Percentiles rank a stretch among this genome's conserved stretches.
phyloP scores from a whole-genome alignment of 2,329 filamentous ascomycete species.

The Colletotrichum caudatum region DNA sequence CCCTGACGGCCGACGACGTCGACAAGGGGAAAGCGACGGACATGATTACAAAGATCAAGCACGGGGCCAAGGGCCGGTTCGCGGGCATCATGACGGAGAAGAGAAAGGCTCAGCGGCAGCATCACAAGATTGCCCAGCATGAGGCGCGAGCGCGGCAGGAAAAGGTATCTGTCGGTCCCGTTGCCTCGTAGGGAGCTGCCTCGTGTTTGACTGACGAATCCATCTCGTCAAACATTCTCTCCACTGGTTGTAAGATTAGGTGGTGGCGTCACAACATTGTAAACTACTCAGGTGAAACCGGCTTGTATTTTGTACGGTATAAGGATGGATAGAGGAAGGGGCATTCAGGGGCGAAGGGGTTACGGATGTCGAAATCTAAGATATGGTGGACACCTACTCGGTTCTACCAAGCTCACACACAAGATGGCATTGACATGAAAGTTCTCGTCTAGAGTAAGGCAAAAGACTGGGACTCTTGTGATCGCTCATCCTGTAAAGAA shows the following conservation, averaged over 20 bases:
- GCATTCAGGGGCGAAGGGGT: no score
- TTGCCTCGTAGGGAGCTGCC: constrained; percentile 46
- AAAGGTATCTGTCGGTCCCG: constrained; percentile 67
- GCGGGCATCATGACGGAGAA: constrained; percentile 64
- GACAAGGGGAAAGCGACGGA: constrained; percentile 86
- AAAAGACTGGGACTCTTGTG: background rate
- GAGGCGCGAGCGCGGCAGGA: constrained; percentile 59
- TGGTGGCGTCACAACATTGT: background rate
- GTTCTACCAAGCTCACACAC: background rate
- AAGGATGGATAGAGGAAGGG: background rate
- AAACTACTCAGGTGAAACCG: background rate
- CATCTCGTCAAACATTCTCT: no score
- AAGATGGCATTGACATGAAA: background rate
- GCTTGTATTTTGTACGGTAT: background rate
- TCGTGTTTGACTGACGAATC: background rate
- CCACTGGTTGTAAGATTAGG: background rate
- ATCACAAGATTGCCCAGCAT: constrained; percentile 53
- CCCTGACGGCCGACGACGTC: constrained; percentile 67
- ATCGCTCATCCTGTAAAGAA: background rate
- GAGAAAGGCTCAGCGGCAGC: constrained; percentile 59
- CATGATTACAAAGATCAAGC: constrained; percentile 92
- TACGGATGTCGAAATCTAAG: no score
- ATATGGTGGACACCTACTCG: background rate
- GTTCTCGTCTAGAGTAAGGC: no score
- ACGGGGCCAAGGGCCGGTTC: constrained; percentile 79